Evolutionary conservation across 2,329 filamentous ascomycete genomes (phyloP).

Genomic region (Pseudogymnoascus sp.): DNA sequence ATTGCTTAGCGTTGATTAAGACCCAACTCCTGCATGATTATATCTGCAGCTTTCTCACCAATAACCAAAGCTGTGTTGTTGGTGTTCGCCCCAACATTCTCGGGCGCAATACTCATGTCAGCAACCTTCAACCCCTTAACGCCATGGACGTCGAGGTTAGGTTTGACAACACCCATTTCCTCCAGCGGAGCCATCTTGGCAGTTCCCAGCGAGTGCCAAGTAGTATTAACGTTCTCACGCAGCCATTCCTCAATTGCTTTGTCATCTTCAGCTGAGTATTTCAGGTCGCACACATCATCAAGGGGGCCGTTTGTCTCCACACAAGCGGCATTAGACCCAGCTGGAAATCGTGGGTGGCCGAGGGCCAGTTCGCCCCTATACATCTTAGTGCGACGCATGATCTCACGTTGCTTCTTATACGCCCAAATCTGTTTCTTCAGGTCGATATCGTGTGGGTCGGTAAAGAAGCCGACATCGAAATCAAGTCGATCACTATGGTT

Average conservation of each 20-base stretch:
- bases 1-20: neutral
- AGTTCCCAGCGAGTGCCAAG: slow-evolving; percentile 35
- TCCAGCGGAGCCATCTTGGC: slow-evolving; percentile 32
- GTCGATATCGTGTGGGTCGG: slow-evolving; percentile 42
- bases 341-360: slow-evolving; percentile 34
- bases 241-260: slow-evolving; percentile 36
- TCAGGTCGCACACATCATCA: slow-evolving; percentile 31
- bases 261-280: slow-evolving; percentile 27
- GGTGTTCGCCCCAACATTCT: slow-evolving; percentile 38
- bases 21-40: slow-evolving; percentile 34
- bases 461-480: slow-evolving; percentile 48
- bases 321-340: slow-evolving; percentile 31
- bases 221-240: slow-evolving; percentile 33
- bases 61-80: slow-evolving; percentile 38
- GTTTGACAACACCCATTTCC: slow-evolving; percentile 34
- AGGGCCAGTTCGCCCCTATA: slow-evolving; percentile 37
- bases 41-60: slow-evolving; percentile 34
- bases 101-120: slow-evolving; percentile 32
- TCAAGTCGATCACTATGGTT: slow-evolving; percentile 28
- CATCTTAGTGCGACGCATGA: slow-evolving; percentile 43
- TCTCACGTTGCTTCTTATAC: slow-evolving; percentile 54
- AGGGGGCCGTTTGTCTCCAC: slow-evolving; percentile 25
- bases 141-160: slow-evolving; percentile 34
- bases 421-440: slow-evolving; percentile 46
- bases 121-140: slow-evolving; percentile 34